A percentile compares a stretch with the other conserved stretches of the same genome.
Conservation (phyloP, 371 early-diverging fungal genomes). For the Dinochytrium kinnereticum region DNA sequence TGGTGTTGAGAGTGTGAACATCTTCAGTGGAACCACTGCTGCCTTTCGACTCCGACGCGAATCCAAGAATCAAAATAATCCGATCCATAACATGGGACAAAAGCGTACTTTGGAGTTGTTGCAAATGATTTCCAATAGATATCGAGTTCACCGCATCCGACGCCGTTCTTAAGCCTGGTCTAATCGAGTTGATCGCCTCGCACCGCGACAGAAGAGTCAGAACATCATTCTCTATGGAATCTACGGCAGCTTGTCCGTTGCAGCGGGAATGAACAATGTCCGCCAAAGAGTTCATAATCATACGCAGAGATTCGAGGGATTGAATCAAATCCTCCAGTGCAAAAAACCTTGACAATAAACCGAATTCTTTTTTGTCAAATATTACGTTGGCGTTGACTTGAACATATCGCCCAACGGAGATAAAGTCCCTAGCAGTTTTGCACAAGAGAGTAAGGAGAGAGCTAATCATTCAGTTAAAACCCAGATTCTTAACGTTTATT, state of each 20-base stretch:
- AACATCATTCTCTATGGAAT: background rate
- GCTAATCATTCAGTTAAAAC: background rate
- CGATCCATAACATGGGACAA: no score
- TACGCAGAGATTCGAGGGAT: background rate
- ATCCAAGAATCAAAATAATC: no score
- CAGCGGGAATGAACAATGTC: background rate
- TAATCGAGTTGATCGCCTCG: no score
- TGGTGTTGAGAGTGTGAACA: no score
- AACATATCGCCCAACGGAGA: background rate
- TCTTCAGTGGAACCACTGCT: no score
- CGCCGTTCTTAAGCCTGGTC: no score
- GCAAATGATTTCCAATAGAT: no score
- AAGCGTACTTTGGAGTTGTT: no score
- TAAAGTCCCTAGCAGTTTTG: background rate
- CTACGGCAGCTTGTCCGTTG: background rate
- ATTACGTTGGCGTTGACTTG: background rate
- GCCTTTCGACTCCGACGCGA: no score
- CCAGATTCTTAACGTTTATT: background rate
- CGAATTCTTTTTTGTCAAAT: background rate
- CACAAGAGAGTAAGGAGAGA: background rate
- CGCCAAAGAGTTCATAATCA: background rate
- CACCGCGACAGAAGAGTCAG: background rate
- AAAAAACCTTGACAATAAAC: background rate
- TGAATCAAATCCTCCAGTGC: background rate
- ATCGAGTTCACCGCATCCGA: no score